phyloP scores from a whole-genome alignment of 345 rosid species.

The Eucalyptus leucophloia region DNA sequence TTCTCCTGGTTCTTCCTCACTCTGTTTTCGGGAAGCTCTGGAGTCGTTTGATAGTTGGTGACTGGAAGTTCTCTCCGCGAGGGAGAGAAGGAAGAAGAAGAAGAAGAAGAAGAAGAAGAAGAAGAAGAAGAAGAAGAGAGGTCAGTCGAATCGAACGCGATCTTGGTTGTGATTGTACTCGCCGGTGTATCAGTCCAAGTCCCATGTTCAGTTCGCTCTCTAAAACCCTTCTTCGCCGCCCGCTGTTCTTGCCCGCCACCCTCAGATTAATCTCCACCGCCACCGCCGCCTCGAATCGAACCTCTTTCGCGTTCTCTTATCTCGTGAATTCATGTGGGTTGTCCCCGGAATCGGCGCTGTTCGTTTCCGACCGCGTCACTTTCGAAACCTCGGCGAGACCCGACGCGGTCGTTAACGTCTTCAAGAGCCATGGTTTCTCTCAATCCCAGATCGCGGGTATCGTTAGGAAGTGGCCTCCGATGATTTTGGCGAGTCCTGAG shows the following conservation, averaged over 20 bases:
- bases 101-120: too few relatives aligned
- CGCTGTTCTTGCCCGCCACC: neutral
- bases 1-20: too few relatives aligned
- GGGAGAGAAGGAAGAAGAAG: neutral
- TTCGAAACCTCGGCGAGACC: neutral
- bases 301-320: neutral
- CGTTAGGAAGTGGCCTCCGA: neutral
- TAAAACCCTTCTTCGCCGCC: neutral
- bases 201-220: neutral
- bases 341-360: neutral
- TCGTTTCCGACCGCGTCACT: neutral
- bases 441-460: neutral
- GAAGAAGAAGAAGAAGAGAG: neutral
- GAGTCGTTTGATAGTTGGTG: neutral
- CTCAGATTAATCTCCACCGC: neutral
- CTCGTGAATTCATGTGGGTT: neutral
- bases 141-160: neutral
- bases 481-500: neutral
- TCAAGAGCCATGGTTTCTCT: constrained; percentile 10
- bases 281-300: neutral
- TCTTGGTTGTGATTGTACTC: neutral
- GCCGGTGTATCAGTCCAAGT: neutral
- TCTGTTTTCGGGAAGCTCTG: neutral
- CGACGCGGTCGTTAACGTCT: neutral
- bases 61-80: neutral